These are phyloP conservation scores for Colletotrichum graminicola DNA, from an alignment of 2,329 filamentous ascomycete genomes.

Conservation along the genomic window DNA sequence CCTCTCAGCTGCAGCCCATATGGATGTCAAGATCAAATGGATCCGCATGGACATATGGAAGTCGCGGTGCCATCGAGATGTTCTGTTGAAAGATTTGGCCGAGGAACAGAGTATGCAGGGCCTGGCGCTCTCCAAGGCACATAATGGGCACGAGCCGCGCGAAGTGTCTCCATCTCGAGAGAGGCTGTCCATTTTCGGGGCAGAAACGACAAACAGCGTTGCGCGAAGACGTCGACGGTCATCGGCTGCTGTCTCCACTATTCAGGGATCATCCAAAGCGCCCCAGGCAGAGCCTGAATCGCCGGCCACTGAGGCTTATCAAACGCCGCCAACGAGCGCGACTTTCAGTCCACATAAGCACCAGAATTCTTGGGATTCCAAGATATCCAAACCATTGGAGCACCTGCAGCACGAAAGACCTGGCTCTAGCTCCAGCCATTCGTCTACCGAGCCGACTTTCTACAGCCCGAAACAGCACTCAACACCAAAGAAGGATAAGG, in stretches of 20 bases:
- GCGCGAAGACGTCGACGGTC: conserved; percentile 34
- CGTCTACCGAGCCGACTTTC: conserved; percentile 45
- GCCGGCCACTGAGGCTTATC: conserved; percentile 59
- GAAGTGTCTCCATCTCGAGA: conserved; percentile 36
- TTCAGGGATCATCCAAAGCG: conserved; percentile 24
- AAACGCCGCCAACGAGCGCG: conserved; percentile 61
- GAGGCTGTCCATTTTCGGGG: conserved; percentile 25
- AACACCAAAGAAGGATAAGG: conserved; percentile 26
- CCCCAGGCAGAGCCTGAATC: conserved; percentile 53
- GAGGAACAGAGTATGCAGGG: conserved; percentile 62
- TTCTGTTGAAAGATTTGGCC: conserved; percentile 85
- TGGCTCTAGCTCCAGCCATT: conserved; percentile 53
- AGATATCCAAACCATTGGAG: conserved; percentile 42
- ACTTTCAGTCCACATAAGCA: conserved; percentile 52
- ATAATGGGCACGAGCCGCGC: conserved; percentile 28
- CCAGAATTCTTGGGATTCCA: conserved; percentile 59
- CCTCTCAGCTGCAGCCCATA: conserved; percentile 83
- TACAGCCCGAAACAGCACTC: conserved; percentile 42
- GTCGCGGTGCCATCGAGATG: conserved; percentile 89
- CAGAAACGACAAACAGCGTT: conserved; percentile 23
- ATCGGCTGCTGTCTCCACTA: conserved; percentile 34
- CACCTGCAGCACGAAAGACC: conserved; percentile 47
- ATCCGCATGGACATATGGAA: conserved; percentile 94
- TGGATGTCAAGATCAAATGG: conserved; percentile 93
- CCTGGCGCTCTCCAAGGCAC: conserved; percentile 12